These are phyloP conservation scores for Leccinum aurantiacum DNA, from an alignment of 768 basidiomycete genomes.

Conservation along the genomic window DNA sequence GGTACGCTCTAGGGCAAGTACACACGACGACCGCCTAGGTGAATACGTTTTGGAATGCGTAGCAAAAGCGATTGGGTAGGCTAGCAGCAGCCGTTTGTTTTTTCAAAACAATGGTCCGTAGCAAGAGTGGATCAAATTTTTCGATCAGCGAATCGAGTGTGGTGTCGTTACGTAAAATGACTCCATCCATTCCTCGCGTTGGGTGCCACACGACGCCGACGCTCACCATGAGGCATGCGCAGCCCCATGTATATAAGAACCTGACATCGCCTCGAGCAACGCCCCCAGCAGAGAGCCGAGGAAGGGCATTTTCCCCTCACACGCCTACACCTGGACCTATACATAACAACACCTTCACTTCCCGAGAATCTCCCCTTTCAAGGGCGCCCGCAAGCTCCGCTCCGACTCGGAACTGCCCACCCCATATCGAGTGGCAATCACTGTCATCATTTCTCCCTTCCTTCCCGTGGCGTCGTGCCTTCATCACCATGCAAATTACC, in stretches of 20 bases:
- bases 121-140: constrained; percentile 18
- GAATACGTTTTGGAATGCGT: constrained; percentile 17
- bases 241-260: constrained; percentile 14
- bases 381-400: constrained; percentile 21
- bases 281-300: constrained; percentile 12
- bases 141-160: constrained; percentile 14
- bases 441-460: constrained; percentile 7
- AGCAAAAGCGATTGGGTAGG: constrained; percentile 27
- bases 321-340: constrained; percentile 11
- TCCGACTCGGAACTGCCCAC: constrained; percentile 17
- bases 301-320: constrained; percentile 21
- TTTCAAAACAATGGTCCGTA: not conserved
- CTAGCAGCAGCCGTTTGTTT: not conserved
- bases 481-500: constrained; percentile 14
- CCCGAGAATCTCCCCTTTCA: constrained; percentile 5
- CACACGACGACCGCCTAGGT: constrained; percentile 23
- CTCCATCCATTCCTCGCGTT: constrained; percentile 13
- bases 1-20: constrained; percentile 19
- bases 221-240: constrained; percentile 13
- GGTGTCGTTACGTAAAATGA: constrained; percentile 21
- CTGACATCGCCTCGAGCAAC: constrained; percentile 20
- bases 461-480: constrained; percentile 16
- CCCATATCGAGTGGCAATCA: constrained; percentile 15
- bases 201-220: constrained; percentile 9
- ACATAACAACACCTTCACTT: constrained; percentile 14